Evolutionary conservation across 495 filamentous ascomycete species (phyloP), one percentile per base, ranked within the genome.

Genomic region (Monascus purpureus): DNA sequence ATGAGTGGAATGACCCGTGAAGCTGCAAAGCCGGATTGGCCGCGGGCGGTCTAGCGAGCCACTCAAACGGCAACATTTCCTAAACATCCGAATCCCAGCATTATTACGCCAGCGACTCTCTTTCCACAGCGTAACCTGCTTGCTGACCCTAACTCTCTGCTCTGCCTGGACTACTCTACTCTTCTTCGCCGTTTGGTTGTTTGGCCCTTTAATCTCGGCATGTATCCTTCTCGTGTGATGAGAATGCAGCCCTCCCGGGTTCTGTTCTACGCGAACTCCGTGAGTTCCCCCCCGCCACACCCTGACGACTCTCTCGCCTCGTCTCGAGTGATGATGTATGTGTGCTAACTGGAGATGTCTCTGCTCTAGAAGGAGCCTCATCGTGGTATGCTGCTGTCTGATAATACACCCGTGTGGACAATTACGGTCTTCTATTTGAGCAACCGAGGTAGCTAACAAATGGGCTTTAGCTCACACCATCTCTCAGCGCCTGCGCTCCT

Each of bases 391-490:
- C 32, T 33, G 31, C 29, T 36, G 33, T 40, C 28, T 19, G n/a
- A 30, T 25, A 13, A 23, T 33, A 40, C 27, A 28, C 35, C 19
- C 27, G 18, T 12, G 20, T 12, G 15, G 17, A 15, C 31, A 13
- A 43, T 27, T 27, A n/a, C 25, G 5, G 13, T 4, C 9, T 22
- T 4, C 20, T 22, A 9, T 9, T 22, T 22, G 20, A 5, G 5
- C 20, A 22, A 22, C n/a, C n/a, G n/a, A n/a, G n/a, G n/a, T 9
- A 27, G 25, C 25, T 27, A 27, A 27, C 25, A n/a, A n/a, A n/a
- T n/a, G n/a, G n/a, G n/a, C n/a, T n/a, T 20, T 46, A 97, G 90
- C 83, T 52, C 90, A 96, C 67, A 96, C 90, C 37, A 78, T 99
- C 62, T 95, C 90, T 28, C 90, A 99, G 66, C 80, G 92, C 45